Percentiles rank a stretch among this genome's conserved stretches.
These are phyloP conservation scores for Mycena rosella DNA, from an alignment of 768 basidiomycete species.

Conservation along the genomic window DNA sequence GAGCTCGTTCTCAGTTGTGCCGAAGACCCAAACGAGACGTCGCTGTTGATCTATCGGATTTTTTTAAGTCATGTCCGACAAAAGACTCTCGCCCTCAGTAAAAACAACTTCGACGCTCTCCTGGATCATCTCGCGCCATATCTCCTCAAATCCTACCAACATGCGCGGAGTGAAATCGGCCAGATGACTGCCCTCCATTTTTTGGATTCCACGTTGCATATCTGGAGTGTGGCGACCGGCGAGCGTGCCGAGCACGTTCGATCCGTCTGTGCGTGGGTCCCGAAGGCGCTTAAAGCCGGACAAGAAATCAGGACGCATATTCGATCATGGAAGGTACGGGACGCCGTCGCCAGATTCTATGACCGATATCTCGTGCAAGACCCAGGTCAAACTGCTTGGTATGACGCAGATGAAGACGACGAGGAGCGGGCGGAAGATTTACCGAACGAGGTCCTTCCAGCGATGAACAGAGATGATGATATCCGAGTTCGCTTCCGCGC, in stretches of 20 bases:
- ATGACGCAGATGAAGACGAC: slow-evolving; percentile 47
- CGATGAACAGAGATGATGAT: slow-evolving; percentile 76
- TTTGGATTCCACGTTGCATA: slow-evolving; percentile 70
- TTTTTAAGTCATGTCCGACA: slow-evolving; percentile 68
- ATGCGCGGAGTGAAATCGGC: slow-evolving; percentile 64
- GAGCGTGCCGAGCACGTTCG: slow-evolving; percentile 61
- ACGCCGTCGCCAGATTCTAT: slow-evolving; percentile 73
- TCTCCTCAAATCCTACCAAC: slow-evolving; percentile 67
- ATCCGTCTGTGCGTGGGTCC: slow-evolving; percentile 68
- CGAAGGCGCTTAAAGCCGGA: slow-evolving; percentile 50
- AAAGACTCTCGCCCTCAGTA: slow-evolving; percentile 65
- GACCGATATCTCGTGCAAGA: slow-evolving; percentile 73
- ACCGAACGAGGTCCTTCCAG: slow-evolving; percentile 64
- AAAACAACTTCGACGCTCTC: slow-evolving; percentile 64
- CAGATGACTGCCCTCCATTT: slow-evolving; percentile 70
- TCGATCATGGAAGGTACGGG: slow-evolving; percentile 76
- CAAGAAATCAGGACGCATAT: slow-evolving; percentile 49
- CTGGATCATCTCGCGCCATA: slow-evolving; percentile 62
- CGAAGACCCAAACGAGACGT: slow-evolving; percentile 56
- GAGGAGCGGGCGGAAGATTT: slow-evolving; percentile 42
- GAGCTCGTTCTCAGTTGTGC: slow-evolving; percentile 64
- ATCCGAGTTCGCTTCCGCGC: slow-evolving; percentile 87
- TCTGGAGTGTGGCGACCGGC: slow-evolving; percentile 61
- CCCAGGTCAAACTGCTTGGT: slow-evolving; percentile 66
- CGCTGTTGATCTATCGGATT: slow-evolving; percentile 69